Percentiles rank a stretch among this genome's conserved stretches.
These are phyloP conservation scores for Pogostemon cablin DNA, from an alignment of 257 asterid species.

Conservation along the genomic window DNA sequence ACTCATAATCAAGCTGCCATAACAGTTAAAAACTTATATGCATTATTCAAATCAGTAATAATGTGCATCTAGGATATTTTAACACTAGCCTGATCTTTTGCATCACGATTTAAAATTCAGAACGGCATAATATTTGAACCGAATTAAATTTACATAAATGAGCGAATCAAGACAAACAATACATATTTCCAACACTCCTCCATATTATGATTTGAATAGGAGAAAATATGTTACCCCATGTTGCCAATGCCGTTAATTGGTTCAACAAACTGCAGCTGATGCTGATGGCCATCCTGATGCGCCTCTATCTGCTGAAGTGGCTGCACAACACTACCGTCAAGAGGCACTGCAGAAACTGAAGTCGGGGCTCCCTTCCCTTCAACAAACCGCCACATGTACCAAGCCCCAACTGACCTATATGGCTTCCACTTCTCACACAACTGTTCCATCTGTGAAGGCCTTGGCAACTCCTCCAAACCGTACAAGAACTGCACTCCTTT, in stretches of 20 bases:
- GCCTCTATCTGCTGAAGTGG: slow-evolving; percentile 74
- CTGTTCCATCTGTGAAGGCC: slow-evolving; percentile 88
- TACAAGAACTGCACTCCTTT: slow-evolving; percentile 89
- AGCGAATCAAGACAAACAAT: background rate
- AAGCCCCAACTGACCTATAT: slow-evolving; percentile 88
- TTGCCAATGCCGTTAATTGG: slow-evolving; percentile 73
- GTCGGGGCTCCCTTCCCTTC: slow-evolving; percentile 73
- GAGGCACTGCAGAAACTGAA: slow-evolving; percentile 43
- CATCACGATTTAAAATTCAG: background rate
- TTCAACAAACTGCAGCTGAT: slow-evolving; percentile 86
- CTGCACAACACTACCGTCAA: slow-evolving; percentile 55
- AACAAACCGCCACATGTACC: slow-evolving; percentile 94
- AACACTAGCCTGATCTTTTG: slow-evolving; percentile 4
- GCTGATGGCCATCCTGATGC: slow-evolving; percentile 61
- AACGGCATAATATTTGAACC: background rate
- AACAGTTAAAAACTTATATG: slow-evolving; percentile 8
- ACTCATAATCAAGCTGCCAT: slow-evolving; percentile 14
- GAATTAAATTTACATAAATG: slow-evolving; percentile 16
- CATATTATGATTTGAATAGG: slow-evolving; percentile 9
- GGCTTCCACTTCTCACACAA: slow-evolving; percentile 97
- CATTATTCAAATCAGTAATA: background rate
- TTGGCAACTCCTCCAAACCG: slow-evolving; percentile 83
- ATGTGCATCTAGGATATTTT: background rate
- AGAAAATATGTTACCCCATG: slow-evolving; percentile 58
- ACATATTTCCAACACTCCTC: background rate